Evolutionary conservation across 192 early-diverging fungal species (phyloP), one percentile per base, ranked within the genome.

Genomic region (Podila minutissima): DNA sequence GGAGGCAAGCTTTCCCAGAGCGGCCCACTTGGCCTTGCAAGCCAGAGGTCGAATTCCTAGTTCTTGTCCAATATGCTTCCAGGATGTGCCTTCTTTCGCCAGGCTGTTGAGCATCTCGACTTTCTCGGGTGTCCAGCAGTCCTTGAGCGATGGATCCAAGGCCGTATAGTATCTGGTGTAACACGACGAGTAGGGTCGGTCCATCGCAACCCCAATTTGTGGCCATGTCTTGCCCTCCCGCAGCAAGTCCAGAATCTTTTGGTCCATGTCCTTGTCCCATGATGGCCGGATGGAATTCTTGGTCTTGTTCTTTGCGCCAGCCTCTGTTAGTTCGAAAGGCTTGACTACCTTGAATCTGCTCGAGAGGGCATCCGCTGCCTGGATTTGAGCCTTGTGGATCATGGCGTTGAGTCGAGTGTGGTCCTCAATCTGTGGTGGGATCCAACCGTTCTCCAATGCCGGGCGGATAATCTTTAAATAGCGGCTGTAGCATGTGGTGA

Each of bases 171-270:
- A 78, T 5, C 75, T 63, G 4, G 64, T 59, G 37, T 78, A 78
- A 33, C 75, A 78, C 10, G 75, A 78, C 37, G 75, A 66, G 33
- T 71, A 78, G 10, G 75, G 69, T 35, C 68, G 57, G 4, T 59
- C 24, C 24, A 78, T n/a, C 9, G 69, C 69, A 11, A 19, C 20
- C 5, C 69, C 75, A 33, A 78, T 78, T 35, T 64, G 57, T 5
- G 64, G 68, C 75, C 75, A 71, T 0, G 48, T 31, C 13, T 37
- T 64, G 1, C 64, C 69, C 3, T 22, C 63, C 4, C 31, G 22
- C 20, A 71, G 41, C 59, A 78, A 60, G 5, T 66, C 51, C 28
- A 55, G 53, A 55, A 78, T 78, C 59, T 1, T 66, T n/a, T 61
- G 57, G 46, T 78, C 69, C 20, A 48, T n/a, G 1, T 20, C 59